Evolutionary conservation across 257 asterid species (phyloP), one percentile per base, ranked within the genome.

Genomic region (Leonotis leonurus): DNA sequence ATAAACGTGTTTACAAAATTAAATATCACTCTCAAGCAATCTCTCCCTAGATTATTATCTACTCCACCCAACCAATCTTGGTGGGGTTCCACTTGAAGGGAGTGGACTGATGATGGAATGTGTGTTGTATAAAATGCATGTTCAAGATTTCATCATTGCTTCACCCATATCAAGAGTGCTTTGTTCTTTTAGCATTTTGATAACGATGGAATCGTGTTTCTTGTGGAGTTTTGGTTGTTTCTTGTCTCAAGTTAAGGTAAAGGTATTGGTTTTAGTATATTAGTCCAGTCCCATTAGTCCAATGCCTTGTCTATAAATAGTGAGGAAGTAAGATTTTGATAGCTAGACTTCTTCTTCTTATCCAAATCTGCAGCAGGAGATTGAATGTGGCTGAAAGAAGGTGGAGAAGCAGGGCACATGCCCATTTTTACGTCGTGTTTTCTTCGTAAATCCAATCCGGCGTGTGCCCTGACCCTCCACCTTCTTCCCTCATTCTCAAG

Each of bases 331-430:
- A 21, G 12, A 16, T 49, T 22, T 11, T 4, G 17, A 50, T 52
- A 3, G 12, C 21, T 52, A 2, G 59, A 29, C 3, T 1, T 14
- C 9, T 8, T 30, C n/a, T 30, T 32, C 33, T 25, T 36, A 41
- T 37, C 5, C 21, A 39, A 25, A 43, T 37, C 2, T 17, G 48
- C 33, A 41, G 33, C 14, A 33, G 43, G n/a, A 59, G 14, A 40
- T 62, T 13, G 71, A 66, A 75, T 30, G 74, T 56, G 74, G 69
- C 21, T 73, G 60, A 37, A 27, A 60, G 77, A 77, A 66, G 79
- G 48, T 77, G 82, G 82, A 77, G 82, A 73, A 77, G 82, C 82
- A 73, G 79, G 82, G 77, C 77, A 77, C 82, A 66, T 73, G 82
- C 82, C 74, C 24, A 26, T 46, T 50, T 50, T 69, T 21, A 35